Base-by-base conservation (phyloP, 768 basidiomycete genomes). In the Boletus eberwhitei region DNA sequence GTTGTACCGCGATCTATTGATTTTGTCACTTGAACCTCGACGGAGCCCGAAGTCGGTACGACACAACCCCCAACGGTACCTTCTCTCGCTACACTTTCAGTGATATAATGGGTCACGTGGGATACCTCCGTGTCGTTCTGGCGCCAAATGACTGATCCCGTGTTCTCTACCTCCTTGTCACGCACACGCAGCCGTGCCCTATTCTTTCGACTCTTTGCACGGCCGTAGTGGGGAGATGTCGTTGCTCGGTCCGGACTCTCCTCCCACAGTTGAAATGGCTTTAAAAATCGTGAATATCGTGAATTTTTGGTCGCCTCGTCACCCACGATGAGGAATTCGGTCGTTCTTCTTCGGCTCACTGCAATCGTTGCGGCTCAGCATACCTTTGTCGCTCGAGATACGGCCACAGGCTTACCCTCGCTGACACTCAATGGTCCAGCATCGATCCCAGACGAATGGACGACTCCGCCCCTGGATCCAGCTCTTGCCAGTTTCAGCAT, bases 401-500 rank as follows among this genome's bases (percentile, higher is more conserved):
- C 51, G 0, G 44, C 34, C 11, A 16, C 35, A 0, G 36, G 49
- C 29, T 32, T 47, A 29, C 58, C 62, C 1, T 64, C 51, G 13
- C 46, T 79, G 48, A 75, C 65, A 29, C 69, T 81, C 5, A 35
- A 59, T 40, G 78, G 78, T n/a, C 72, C 76, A 16, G 59, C 77
- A 3, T 67, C 69, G 4, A 72, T 80, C 22, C 79, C 79, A 7
- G 49, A 49, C 5, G 73, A 74, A 53, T 58, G 60, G 60, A 79
- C 79, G 0, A 81, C 80, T 5, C 71, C 75, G 16, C 55, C 63
- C 9, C 65, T 82, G 4, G 64, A 77, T 50, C 79, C 76, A 1
- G 68, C 77, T 11, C 65, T 82, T 24, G 79, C 73, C 24, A 79
- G 79, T 52, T 82, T 82, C 66, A 81, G 79, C 57, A 76, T 82